Base-by-base conservation (phyloP, 1,284 basidiomycete species). In the Heliocybe sulcata region DNA sequence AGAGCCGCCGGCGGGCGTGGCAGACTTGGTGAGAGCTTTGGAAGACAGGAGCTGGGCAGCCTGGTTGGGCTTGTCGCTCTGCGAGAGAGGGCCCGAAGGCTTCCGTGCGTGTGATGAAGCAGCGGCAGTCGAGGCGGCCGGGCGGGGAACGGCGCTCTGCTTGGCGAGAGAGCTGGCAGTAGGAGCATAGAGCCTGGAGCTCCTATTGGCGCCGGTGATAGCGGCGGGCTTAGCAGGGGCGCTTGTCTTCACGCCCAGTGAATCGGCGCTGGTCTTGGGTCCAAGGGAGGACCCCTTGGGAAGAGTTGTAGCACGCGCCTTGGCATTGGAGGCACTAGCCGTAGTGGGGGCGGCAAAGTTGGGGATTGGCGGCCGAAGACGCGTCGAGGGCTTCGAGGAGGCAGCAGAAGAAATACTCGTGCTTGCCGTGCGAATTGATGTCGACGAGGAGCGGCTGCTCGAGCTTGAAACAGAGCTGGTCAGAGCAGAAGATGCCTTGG, bases 111-210 rank as follows among this genome's bases (percentile, higher is more conserved):
- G 31, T 65, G 62, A 20, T 65, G 62, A 45, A 61, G 60, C 61
- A 55, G 67, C 52, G 35, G 45, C 56, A 56, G 51, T 2, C 54
- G 3, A 12, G 29, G 55, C 19, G 16, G 55, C 48, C 42, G 55
- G 20, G n/a, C 61, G 54, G 59, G 52, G 26, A 53, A 60, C 48
- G 45, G 35, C 57, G 52, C 60, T 72, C 58, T 64, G 70, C 70
- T 83, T 88, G 1, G 88, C 89, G 25, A 90, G 71, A 1, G 88
- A 91, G 60, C 87, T 87, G 1, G 84, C 87, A 1, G 88, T 90
- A 0, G 87, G 87, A 0, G 86, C 85, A 53, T 83, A 69, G 14
- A 90, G 71, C 22, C 83, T 79, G 2, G 86, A 88, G n/a, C 9
- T 35, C 12, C 52, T 51, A 52, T 35, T 51, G 45, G 35, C 55